Base-by-base conservation (phyloP, 2,329 filamentous ascomycete genomes). In the Sporothrix mexicana region DNA sequence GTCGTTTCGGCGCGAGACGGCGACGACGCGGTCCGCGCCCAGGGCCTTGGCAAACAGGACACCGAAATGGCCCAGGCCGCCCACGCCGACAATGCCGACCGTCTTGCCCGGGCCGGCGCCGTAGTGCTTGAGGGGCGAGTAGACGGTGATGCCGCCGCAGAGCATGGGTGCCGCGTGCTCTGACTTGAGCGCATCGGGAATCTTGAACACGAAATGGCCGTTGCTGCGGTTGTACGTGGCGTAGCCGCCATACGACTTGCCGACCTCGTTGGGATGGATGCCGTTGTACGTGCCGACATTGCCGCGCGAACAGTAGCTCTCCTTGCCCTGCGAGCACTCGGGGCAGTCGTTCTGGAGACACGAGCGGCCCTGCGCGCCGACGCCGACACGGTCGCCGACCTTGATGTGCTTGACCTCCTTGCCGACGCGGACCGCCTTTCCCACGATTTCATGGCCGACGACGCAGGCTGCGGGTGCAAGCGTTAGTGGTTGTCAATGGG, bases 391-490 rank as follows among this genome's bases (percentile, higher is more conserved):
- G 75, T 77, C 76, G 69, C 76, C 76, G 3, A 73, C 64, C 69
- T 71, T 62, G 80, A 92, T 47, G 49, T 79, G 77, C 23, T 80
- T 81, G 13, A 84, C 84, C 62, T 84, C 78, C 30, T 80, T 81
- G 47, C 88, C 89, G 51, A 90, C 82, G 41, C 86, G 85, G 30
- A 87, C 84, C 7, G 85, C 87, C 7, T 81, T 85, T 61, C 90
- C 90, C 74, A 91, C 85, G 61, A 92, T 91, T 77, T 92, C 90
- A 79, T 92, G 90, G 71, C 89, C 90, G 36, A 90, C 87, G 57
- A 87, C 87, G 77, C 84, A 85, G 25, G 85, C 84, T 80, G 9
- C n/a, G n/a, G 9, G 15, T 5, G 1, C 30, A 47, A 15, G 20
- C n/a, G 30, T 10, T n/a, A 5, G 36, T 45, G 23, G 1, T 3